Conservation (phyloP, 208 protist species). For the Porcisia hertigi region DNA sequence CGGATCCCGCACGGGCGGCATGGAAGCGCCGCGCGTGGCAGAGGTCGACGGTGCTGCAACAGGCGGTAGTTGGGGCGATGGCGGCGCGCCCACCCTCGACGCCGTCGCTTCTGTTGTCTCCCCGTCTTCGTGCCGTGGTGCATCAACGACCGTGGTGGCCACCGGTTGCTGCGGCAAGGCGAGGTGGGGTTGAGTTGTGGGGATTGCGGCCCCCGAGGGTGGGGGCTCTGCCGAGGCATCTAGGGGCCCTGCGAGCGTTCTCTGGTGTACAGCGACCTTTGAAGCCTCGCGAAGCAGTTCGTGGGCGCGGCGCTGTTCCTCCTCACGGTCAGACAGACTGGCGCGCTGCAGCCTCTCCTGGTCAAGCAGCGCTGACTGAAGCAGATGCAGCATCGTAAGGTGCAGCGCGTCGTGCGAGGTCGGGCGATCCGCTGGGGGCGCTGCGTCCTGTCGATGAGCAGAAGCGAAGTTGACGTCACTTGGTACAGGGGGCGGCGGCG, state of each 20-base stretch:
- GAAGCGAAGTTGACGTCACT: background rate
- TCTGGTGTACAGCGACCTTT: background rate
- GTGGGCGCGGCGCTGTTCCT: slow-evolving; percentile 26
- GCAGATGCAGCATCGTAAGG: background rate
- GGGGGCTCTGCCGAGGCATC: background rate
- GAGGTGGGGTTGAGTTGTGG: background rate
- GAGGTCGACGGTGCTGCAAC: background rate
- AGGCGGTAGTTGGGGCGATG: background rate
- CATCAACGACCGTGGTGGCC: background rate
- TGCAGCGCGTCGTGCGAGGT: background rate
- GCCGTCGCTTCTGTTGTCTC: background rate
- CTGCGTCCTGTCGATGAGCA: background rate
- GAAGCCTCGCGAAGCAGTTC: background rate
- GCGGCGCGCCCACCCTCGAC: background rate
- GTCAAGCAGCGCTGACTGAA: slow-evolving; percentile 2
- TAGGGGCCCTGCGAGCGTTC: background rate
- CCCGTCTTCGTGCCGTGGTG: background rate
- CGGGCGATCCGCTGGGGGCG: background rate
- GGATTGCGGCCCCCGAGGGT: background rate
- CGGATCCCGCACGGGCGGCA: slow-evolving; percentile 47
- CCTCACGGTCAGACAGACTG: slow-evolving; percentile 16
- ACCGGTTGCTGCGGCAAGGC: background rate
- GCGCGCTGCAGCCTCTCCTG: slow-evolving; percentile 20
- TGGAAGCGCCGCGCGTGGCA: background rate
- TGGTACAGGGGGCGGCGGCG: background rate